Conservation (phyloP, 768 basidiomycete species). For the Naematelia encephala region DNA sequence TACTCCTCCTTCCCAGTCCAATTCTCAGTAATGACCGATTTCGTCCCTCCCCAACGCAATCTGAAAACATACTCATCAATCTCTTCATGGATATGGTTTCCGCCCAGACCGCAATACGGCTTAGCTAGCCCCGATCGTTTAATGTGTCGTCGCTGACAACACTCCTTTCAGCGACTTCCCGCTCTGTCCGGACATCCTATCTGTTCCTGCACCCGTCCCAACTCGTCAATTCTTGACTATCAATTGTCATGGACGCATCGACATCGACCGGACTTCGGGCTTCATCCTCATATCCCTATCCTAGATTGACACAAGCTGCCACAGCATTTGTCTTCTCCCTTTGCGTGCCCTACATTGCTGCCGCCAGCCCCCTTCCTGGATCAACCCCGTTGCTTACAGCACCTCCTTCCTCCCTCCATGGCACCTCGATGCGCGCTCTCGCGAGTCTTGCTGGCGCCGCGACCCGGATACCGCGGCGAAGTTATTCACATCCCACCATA, state of each 20-base stretch:
- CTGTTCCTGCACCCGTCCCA: neutral
- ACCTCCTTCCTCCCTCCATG: neutral
- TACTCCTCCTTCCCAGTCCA: neutral
- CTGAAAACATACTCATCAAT: neutral
- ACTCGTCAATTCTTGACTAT: neutral
- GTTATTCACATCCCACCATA: neutral
- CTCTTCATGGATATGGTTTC: too few species aligned
- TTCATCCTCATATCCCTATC: neutral
- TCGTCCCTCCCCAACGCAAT: neutral
- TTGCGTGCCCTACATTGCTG: conserved; percentile 27
- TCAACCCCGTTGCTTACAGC: conserved; percentile 2
- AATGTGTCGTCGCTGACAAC: neutral
- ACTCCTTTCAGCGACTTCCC: neutral
- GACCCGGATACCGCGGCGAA: neutral
- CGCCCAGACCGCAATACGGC: neutral
- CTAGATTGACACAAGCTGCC: neutral
- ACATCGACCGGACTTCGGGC: neutral
- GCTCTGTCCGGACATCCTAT: too few species aligned
- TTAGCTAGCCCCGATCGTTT: neutral
- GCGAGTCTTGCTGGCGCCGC: neutral
- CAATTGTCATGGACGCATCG: neutral
- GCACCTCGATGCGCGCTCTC: neutral
- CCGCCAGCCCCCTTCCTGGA: conserved; percentile 17
- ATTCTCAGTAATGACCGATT: neutral
- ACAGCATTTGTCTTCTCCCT: conserved; percentile 20